Base-by-base conservation (phyloP, 1,139 yeast genomes). In the Suhomyces chickasaworum region DNA sequence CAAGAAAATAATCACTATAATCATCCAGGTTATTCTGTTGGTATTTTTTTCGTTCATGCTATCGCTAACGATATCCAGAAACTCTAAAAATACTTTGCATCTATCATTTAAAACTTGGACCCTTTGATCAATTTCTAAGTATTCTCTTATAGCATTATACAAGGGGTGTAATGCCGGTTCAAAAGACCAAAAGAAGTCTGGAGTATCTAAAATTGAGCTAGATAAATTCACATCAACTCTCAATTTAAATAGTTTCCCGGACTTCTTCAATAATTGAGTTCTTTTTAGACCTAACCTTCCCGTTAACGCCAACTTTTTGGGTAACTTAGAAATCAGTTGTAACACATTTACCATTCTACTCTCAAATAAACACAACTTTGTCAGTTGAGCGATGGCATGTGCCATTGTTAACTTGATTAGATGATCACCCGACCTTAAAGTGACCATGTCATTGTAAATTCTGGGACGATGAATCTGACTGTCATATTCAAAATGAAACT, bases 361-460 rank as follows among this genome's bases (percentile, higher is more conserved):
- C 64, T 93, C 99, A 67, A 93, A 93, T 45, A 93, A 71, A 36
- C 96, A 87, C 27, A 93, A 69, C 63, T 91, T 93, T 0, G 98
- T 90, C 56, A 95, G 91, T 66, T 93, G 99, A 0, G 98, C 97
- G 52, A 93, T 89, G 1, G 99, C 97, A 66, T 93, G 97, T 2
- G 97, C 89, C 81, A 93, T 82, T 8, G 98, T 89, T 47, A 93
- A 71, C 61, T 95, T 91, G 57, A 90, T 89, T 61, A 93, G 77
- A 67, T 91, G 98, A 63, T 91, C 97, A 4, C 96, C 96, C 1
- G 93, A 84, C 44, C 95, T 75, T 39, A 93, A 69, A 0, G 98
- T 90, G 53, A 93, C 86, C 86, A 93, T 88, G 67, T 93, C 99
- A 63, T 93, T 93, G 66, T 86, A 91, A 35, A 93, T 90, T 49